Base-by-base conservation (phyloP, 306 rosid species). In the Rosa multiflora region DNA sequence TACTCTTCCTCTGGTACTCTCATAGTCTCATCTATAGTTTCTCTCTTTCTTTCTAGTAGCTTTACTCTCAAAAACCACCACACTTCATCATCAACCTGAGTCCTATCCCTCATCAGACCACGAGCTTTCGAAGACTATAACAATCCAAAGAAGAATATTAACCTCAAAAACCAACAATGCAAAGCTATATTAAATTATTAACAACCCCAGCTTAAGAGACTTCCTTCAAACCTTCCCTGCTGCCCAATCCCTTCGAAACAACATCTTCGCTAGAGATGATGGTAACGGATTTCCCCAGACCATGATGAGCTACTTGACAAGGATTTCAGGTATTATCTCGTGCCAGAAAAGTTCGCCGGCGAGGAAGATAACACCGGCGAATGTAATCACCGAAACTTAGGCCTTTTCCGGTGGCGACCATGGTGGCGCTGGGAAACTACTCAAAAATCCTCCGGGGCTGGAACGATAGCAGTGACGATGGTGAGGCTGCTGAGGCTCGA, bases 301-400 rank as follows among this genome's bases (percentile, higher is more conserved):
- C 14, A 29, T 11, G 67, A 88, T 94, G 97, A 64, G 46, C 39
- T 92, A 94, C 80, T 82, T 94, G 88, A 95, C 93, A 0, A 88
- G 82, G 29, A 95, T 95, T 32, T 83, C 2, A 32, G 2, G 35
- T 32, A 32, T 32, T 2, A 32, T 32, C 35, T 32, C 35, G 35
- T 32, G 35, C 35, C 2, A 32, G 35, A 32, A 32, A 32, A 32
- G 35, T 32, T 32, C 35, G 35, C 35, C 2, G 35, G 35, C 2
- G 35, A 32, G 35, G 35, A 32, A 32, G 35, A 32, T 32, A 32
- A 32, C 35, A 32, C 35, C 35, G 35, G 35, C 3, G 35, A 32
- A 1, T 32, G 35, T 32, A 32, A 32, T 32, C 35, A 32, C 35
- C 3, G 3, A 32, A 32, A 32, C 2, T 1, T 32, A 32, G 35